Conservation (phyloP, 441 rosid species). For the Gossypium davidsonii region DNA sequence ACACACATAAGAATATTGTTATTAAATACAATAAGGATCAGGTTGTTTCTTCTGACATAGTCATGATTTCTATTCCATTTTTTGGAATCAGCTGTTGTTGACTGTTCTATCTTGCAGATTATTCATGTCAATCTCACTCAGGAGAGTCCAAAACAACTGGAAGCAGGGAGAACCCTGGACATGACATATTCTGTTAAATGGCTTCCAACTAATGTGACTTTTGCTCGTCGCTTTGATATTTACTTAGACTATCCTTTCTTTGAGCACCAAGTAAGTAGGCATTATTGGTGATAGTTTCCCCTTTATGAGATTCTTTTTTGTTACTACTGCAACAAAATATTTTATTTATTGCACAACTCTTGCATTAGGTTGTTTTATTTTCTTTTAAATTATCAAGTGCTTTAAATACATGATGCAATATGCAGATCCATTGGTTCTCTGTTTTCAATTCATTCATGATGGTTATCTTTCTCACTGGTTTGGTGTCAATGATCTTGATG, state of each 20-base stretch:
- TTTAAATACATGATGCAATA: conserved; percentile 14
- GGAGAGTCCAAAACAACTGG: conserved; percentile 68
- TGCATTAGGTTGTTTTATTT: background rate
- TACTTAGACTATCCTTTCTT: conserved; percentile 94
- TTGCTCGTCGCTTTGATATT: conserved; percentile 92
- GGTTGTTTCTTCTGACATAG: conserved; percentile 39
- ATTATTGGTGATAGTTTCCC: conserved; percentile 7
- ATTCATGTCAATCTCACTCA: conserved; percentile 90
- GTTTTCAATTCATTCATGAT: conserved; percentile 98
- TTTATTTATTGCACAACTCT: background rate
- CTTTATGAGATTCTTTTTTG: background rate
- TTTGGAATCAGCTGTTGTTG: conserved; percentile 8
- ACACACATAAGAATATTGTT: conserved; percentile 70
- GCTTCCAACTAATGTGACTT: conserved; percentile 60
- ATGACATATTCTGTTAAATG: conserved; percentile 82
- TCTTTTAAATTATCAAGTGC: background rate
- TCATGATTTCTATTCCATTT: background rate
- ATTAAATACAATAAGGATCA: conserved; percentile 75
- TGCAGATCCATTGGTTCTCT: conserved; percentile 99
- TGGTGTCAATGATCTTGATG: conserved; percentile 98
- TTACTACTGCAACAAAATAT: background rate
- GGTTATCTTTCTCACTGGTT: conserved; percentile 98
- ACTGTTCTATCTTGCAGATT: conserved; percentile 40
- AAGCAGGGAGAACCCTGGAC: conserved; percentile 59
- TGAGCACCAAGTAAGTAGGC: conserved; percentile 76